Percentiles rank a stretch among this genome's conserved stretches.
phyloP scores from a whole-genome alignment of 1,284 basidiomycete species.

The Austroboletus novae-zelandiae region DNA sequence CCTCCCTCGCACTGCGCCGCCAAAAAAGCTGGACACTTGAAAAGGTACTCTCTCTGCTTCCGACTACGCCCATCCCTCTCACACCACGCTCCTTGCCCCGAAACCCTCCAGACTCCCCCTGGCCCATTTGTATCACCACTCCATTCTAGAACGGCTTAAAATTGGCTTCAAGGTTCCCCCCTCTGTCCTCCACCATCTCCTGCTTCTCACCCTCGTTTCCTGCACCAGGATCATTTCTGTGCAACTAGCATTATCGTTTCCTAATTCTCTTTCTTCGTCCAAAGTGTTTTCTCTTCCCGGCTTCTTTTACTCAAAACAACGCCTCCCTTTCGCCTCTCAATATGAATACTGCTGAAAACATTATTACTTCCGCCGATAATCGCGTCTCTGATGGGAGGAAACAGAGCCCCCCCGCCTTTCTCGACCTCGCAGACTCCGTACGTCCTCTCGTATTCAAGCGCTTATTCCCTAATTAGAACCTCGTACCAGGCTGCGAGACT shows the following conservation, averaged over 20 bases:
- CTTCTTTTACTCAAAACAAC: slow-evolving; percentile 51
- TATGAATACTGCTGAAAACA: slow-evolving; percentile 70
- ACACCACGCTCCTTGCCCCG: slow-evolving; percentile 5
- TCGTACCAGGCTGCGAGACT: slow-evolving; percentile 66
- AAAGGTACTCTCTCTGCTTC: slow-evolving; percentile 28
- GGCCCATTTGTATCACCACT: slow-evolving; percentile 73
- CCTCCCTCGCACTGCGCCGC: slow-evolving; percentile 37
- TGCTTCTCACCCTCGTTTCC: slow-evolving; percentile 10
- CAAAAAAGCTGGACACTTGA: slow-evolving; percentile 44
- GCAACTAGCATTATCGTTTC: slow-evolving; percentile 61
- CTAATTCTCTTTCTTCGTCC: slow-evolving; percentile 53
- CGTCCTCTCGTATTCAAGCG: slow-evolving; percentile 34
- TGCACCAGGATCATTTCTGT: slow-evolving; percentile 58
- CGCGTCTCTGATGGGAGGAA: slow-evolving; percentile 66
- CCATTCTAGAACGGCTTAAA: slow-evolving; percentile 74
- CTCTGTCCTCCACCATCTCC: background rate
- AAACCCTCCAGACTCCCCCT: slow-evolving; percentile 32
- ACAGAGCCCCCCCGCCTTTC: slow-evolving; percentile 83
- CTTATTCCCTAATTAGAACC: slow-evolving; percentile 17
- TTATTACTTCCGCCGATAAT: slow-evolving; percentile 70
- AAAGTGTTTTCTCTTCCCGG: slow-evolving; percentile 52
- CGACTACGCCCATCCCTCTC: slow-evolving; percentile 2
- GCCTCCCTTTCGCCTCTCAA: slow-evolving; percentile 36
- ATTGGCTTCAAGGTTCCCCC: slow-evolving; percentile 63
- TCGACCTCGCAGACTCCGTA: slow-evolving; percentile 88